Conservation (phyloP, 495 filamentous ascomycete species). For the Aspergillus coremiiformis region DNA sequence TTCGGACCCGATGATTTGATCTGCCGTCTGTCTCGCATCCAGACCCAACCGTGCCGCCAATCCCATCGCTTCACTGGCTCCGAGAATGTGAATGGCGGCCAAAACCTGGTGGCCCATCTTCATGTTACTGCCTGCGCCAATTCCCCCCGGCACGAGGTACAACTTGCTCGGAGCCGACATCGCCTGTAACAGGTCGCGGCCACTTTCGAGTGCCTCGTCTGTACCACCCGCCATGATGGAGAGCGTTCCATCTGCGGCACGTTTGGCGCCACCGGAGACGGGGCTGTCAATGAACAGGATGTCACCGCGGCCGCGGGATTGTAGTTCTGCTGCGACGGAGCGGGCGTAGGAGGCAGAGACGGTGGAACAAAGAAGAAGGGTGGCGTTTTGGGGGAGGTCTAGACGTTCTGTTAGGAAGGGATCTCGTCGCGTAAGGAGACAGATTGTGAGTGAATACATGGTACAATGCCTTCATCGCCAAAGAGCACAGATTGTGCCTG, state of each 20-base stretch:
- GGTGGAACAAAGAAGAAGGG: conserved; percentile 66
- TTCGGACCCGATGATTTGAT: conserved; percentile 51
- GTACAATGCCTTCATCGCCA: conserved; percentile 51
- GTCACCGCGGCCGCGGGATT: conserved; percentile 48
- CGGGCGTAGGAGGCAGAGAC: conserved; percentile 61
- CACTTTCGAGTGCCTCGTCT: conserved; percentile 50
- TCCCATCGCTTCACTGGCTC: conserved; percentile 65
- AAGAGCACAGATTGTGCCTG: conserved; percentile 64
- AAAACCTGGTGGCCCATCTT: conserved; percentile 84
- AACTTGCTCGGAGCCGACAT: conserved; percentile 57
- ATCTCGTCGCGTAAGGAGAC: neutral
- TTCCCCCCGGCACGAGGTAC: conserved; percentile 64
- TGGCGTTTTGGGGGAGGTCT: conserved; percentile 49
- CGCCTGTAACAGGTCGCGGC: conserved; percentile 51
- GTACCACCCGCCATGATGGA: conserved; percentile 73
- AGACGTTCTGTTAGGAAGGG: conserved; percentile 4
- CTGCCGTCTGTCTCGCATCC: conserved; percentile 48
- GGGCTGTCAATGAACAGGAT: conserved; percentile 66
- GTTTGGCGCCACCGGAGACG: conserved; percentile 67
- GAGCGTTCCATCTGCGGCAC: conserved; percentile 68
- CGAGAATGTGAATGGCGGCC: conserved; percentile 67
- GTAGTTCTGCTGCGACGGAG: conserved; percentile 49
- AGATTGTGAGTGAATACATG: conserved; percentile 4
- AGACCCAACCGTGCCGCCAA: conserved; percentile 62
- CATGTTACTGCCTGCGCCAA: conserved; percentile 77